These are phyloP conservation scores for Centrapalus pauciflorus DNA, from an alignment of 129 eudicot genomes.

Conservation along the genomic window DNA sequence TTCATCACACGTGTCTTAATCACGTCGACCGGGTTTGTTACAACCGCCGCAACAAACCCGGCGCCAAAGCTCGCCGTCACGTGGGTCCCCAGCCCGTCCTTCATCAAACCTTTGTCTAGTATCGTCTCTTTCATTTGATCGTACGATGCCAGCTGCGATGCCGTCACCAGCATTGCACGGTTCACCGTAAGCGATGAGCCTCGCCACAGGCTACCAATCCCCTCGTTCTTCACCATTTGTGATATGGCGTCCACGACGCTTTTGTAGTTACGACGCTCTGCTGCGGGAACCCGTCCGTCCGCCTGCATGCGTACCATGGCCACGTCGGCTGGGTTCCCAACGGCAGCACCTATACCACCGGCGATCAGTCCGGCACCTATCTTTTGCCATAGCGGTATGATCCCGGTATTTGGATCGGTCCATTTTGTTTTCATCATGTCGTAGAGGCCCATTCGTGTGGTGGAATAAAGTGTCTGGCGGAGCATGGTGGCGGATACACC, in stretches of 20 bases:
- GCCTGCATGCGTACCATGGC: constrained; percentile 98
- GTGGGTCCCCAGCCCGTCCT: constrained; percentile 83
- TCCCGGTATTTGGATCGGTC: constrained; percentile 60
- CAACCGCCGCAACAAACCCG: constrained; percentile 87
- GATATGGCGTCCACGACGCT: constrained; percentile 67
- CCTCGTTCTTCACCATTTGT: constrained; percentile 56
- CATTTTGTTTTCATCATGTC: constrained; percentile 63
- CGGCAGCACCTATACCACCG: constrained; percentile 89
- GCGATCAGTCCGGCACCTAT: constrained; percentile 72
- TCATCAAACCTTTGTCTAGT: constrained; percentile 38
- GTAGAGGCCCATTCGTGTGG: constrained; percentile 84
- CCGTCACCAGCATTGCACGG: constrained; percentile 93
- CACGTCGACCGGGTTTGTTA: constrained; percentile 85
- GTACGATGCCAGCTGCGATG: constrained; percentile 80
- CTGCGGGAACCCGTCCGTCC: constrained; percentile 71
- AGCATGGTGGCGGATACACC: constrained; percentile 91
- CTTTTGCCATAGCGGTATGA: constrained; percentile 48
- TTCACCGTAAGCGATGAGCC: constrained; percentile 89
- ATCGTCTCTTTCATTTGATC: constrained; percentile 77
- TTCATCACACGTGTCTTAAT: constrained; percentile 90
- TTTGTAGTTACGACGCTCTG: constrained; percentile 68
- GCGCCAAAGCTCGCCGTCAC: constrained; percentile 94
- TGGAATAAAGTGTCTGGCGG: constrained; percentile 81
- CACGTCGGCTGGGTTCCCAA: constrained; percentile 95
- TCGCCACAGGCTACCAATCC: constrained; percentile 74